Evolutionary conservation across 306 rosid genomes (phyloP).

Genomic region (Lotus japonicus): DNA sequence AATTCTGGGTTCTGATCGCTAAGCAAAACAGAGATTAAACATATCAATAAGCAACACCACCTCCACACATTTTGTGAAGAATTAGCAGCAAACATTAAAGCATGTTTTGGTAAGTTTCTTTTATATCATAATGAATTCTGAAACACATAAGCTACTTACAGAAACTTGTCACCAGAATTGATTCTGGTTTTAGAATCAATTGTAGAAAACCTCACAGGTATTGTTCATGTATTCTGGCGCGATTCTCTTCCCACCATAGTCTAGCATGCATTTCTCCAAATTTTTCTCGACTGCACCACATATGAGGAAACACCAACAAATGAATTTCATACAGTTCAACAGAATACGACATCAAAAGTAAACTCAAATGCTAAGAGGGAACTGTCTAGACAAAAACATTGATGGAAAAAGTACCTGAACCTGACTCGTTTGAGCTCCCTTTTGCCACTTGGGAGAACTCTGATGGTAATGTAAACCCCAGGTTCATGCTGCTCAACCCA

Average conservation of each 20-base stretch:
- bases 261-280: conserved; percentile 97
- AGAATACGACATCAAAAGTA: neutral
- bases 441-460: conserved; percentile 52
- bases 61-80: conserved; percentile 31
- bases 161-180: no score
- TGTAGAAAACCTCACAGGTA: conserved; percentile 46
- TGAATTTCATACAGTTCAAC: conserved; percentile 19
- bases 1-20: no score
- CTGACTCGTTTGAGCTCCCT: conserved; percentile 57
- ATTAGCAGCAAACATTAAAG: neutral
- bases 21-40: conserved; percentile 27
- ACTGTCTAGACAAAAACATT: neutral
- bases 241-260: conserved; percentile 99
- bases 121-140: no score
- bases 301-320: conserved; percentile 1
- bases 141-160: no score
- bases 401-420: conserved; percentile 36
- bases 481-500: conserved; percentile 66
- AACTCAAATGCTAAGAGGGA: neutral
- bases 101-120: no score
- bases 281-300: conserved; percentile 76
- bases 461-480: conserved; percentile 55
- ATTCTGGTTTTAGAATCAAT: no score
- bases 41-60: conserved; percentile 37
- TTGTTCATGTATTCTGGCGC: conserved; percentile 89